Evolutionary conservation across 2,329 filamentous ascomycete species (phyloP), one percentile per base, ranked within the genome.

Genomic region (Neofusicoccum parvum): DNA sequence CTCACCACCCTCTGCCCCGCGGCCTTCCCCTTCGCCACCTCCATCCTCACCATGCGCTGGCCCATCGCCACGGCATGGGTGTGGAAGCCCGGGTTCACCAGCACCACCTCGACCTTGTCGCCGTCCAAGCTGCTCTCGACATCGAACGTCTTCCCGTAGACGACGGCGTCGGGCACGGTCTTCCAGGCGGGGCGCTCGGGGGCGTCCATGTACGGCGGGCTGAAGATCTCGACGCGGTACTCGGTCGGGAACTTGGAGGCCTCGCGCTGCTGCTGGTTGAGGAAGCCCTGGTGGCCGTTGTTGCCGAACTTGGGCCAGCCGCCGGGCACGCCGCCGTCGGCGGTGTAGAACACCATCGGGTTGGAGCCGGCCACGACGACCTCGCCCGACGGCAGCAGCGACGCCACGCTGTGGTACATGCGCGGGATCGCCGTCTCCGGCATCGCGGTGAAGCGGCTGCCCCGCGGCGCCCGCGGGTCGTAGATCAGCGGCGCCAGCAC

Each of bases 51-150:
- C 80, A 86, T 82, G 3, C 83, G 78, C 64, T 85, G 83, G 23
- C 82, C 81, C 84, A 86, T 86, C 68, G 86, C 83, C 17, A 86
- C 68, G 3, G 78, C 80, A 70, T 86, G 84, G 41, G 84, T 86
- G 32, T 85, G 80, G 66, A 83, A 86, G 1, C 84, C 84, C 6
- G 81, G 81, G 67, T 84, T 78, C 67, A 85, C 82, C 17, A 86
- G 74, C 3, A 76, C 73, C 2, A 85, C 75, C 67, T 81, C 79
- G 15, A 81, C 71, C 3, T 69, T 70, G 49, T 77, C 70, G 0
- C 78, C 78, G 15, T 71, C 73, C 23, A 73, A 72, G 10, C 70
- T 77, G 67, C 85, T 83, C 1, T 68, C 70, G 43, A 85, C 69
- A 0, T 67, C 72, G 66, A 84, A 83, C 5, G 68, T 72, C 27